Base-by-base conservation (phyloP, 495 filamentous ascomycete species). In the Sphaerosporella brunnea region DNA sequence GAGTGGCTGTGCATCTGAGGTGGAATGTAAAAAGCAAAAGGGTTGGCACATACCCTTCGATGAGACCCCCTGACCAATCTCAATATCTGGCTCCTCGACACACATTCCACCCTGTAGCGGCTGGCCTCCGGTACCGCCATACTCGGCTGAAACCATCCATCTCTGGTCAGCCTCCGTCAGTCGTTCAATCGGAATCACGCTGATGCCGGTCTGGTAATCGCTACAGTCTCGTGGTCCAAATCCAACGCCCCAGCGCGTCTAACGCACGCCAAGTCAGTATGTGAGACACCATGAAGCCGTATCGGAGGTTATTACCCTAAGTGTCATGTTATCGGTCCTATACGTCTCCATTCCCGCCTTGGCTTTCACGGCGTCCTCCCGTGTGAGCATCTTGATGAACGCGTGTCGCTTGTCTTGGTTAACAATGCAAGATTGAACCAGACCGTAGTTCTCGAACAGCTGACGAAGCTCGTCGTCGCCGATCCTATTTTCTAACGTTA, bases 161-260 rank as follows among this genome's bases (percentile, higher is more conserved):
- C 94, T 93, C 25, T 80, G 73, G 66, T 97, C 90, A 16, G 90
- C 92, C 47, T 97, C 92, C 5, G 90, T 97, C 13, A 97, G 74
- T 48, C 84, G 79, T 51, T 78, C 72, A 58, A 96, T 83, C 1
- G 90, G 90, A 50, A 97, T 95, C 23, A 96, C 65, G 63, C 87
- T 95, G 64, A 95, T 74, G 25, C 90, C 90, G 10, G 77, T 87
- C 46, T 78, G 73, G 63, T 96, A 99, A 62, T 99, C 86, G 62
- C 82, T 88, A 69, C 90, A 99, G 59, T 99, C 92, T 51, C 92
- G 82, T 13, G 90, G 92, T 1, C 90, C 90, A 56, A 93, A 99
- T 2, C 90, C 90, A 28, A 99, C 92, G 52, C 90, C 90, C 90
- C 90, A 99, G 42, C 86, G 77, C 23, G 87, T 95, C 78, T 93